phyloP scores from a whole-genome alignment of 2,329 filamentous ascomycete species.

The Fusarium bactridioides region DNA sequence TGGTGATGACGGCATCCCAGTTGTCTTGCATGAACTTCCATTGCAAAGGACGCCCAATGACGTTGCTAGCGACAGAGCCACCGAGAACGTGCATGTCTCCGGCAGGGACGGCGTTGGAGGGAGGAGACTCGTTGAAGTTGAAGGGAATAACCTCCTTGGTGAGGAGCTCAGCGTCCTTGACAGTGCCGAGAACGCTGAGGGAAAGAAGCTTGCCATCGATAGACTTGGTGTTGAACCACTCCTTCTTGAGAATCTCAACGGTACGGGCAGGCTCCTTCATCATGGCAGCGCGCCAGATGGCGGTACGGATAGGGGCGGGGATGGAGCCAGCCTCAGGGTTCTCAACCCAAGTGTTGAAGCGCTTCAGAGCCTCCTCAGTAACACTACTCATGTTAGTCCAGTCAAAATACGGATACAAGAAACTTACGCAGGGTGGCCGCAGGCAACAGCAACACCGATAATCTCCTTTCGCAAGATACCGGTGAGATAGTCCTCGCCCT shows the following conservation, averaged over 20 bases:
- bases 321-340: constrained; percentile 74
- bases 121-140: constrained; percentile 73
- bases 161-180: constrained; percentile 74
- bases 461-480: constrained; percentile 85
- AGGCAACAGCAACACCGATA: constrained; percentile 76
- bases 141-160: constrained; percentile 74
- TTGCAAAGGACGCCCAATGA: constrained; percentile 73
- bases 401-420: neutral
- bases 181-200: constrained; percentile 77
- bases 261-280: constrained; percentile 72
- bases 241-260: constrained; percentile 80
- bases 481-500: constrained; percentile 81
- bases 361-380: constrained; percentile 75
- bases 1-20: constrained; percentile 77
- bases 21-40: constrained; percentile 89
- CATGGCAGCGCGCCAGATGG: constrained; percentile 82
- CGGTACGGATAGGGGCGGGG: constrained; percentile 80
- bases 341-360: constrained; percentile 81
- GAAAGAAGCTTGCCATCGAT: constrained; percentile 92
- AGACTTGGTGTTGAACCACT: constrained; percentile 82
- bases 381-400: constrained; percentile 56
- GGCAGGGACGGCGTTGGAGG: constrained; percentile 72
- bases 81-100: constrained; percentile 89
- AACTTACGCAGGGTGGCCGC: constrained; percentile 76
- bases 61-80: constrained; percentile 76